A percentile compares a stretch with the other conserved stretches of the same genome.
Evolutionary conservation across 73 alveolate species (phyloP).

Genomic region (Paramecium tetraurelia): DNA sequence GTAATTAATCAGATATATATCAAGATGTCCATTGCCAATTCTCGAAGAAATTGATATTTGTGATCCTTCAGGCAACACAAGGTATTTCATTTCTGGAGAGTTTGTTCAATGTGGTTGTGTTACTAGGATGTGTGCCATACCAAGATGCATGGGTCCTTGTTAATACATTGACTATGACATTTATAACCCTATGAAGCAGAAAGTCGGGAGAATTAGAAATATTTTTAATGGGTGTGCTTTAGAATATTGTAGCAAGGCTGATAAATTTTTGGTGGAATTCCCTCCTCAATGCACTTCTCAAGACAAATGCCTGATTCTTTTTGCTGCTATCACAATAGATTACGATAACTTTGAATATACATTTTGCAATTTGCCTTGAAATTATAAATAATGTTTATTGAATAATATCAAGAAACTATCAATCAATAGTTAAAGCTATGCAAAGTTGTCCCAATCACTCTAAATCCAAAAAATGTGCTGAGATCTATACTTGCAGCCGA

Average conservation of each 20-base stretch:
- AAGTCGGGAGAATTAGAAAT: constrained; percentile 32
- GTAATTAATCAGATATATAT: background rate
- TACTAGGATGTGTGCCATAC: constrained; percentile 3
- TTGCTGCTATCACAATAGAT: constrained; percentile 3
- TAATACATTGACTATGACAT: background rate
- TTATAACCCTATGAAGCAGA: background rate
- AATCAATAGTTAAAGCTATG: background rate
- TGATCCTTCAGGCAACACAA: background rate
- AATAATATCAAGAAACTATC: background rate
- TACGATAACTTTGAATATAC: constrained; percentile 28
- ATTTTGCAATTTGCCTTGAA: constrained; percentile 33
- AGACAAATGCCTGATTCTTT: constrained; percentile 21
- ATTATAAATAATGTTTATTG: background rate
- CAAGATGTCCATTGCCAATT: constrained; percentile 35
- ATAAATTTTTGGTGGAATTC: constrained; percentile 3
- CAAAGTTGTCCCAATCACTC: background rate
- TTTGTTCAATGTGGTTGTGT: background rate
- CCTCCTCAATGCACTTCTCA: background rate
- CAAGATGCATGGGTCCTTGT: constrained; percentile 36
- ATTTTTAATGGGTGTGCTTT: constrained; percentile 29
- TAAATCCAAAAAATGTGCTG: background rate
- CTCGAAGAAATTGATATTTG: constrained; percentile 19
- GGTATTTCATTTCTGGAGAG: constrained; percentile 24
- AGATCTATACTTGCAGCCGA: background rate
- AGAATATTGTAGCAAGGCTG: constrained; percentile 15